Evolutionary conservation across 1,139 yeast genomes (phyloP).

Genomic region (Pichia sp.): DNA sequence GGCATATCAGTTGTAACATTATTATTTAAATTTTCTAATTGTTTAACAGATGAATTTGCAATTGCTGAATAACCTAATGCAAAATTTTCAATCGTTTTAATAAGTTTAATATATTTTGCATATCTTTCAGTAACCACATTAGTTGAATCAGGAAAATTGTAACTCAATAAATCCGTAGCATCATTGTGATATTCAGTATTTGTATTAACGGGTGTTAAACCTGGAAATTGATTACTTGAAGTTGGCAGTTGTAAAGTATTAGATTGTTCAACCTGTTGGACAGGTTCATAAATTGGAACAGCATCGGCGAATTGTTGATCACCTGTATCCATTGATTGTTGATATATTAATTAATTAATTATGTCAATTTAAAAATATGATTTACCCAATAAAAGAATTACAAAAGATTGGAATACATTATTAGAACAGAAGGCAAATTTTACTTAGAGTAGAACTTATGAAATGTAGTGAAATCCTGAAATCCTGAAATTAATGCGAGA

Average conservation of each 20-base stretch:
- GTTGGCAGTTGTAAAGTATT: neutral
- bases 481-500: too few relatives aligned
- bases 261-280: neutral
- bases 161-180: conserved; percentile 14
- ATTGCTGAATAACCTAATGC: conserved; percentile 23
- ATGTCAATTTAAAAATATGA: too few relatives aligned
- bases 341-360: too few relatives aligned
- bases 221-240: neutral
- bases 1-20: conserved; percentile 21
- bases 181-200: neutral
- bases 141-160: conserved; percentile 24
- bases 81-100: conserved; percentile 21
- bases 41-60: conserved; percentile 20
- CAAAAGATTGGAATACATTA: too few relatives aligned
- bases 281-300: neutral
- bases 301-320: too few relatives aligned
- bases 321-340: too few relatives aligned
- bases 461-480: too few relatives aligned
- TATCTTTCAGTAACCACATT: conserved; percentile 26
- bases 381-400: too few relatives aligned
- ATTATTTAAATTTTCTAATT: conserved; percentile 24
- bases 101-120: conserved; percentile 28
- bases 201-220: neutral
- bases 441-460: too few relatives aligned
- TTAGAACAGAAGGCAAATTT: too few relatives aligned